Conservation (phyloP, 1,139 yeast genomes). For the Pichia sp. region DNA sequence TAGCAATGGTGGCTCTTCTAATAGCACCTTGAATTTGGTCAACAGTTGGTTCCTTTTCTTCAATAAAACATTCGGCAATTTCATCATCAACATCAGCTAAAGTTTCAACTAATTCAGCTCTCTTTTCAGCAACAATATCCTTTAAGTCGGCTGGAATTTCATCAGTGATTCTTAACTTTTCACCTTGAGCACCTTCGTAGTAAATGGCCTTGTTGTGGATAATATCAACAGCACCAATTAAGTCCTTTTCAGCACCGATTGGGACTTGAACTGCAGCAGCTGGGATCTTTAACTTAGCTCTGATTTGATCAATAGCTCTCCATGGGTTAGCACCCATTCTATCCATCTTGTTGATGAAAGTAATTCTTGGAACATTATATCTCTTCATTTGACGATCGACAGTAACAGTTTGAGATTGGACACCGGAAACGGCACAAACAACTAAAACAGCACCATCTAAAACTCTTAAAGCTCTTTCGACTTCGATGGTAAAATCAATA, state of each 20-base stretch:
- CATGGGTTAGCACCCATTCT: constrained; percentile 99
- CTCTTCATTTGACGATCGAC: constrained; percentile 99
- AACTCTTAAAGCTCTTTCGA: constrained; percentile 95
- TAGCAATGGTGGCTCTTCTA: constrained; percentile 94
- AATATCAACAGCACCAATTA: constrained; percentile 88
- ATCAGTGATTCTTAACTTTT: constrained; percentile 52
- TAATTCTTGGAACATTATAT: constrained; percentile 94
- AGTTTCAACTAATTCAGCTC: constrained; percentile 82
- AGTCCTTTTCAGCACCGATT: constrained; percentile 84
- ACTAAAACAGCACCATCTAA: constrained; percentile 97
- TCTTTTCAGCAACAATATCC: constrained; percentile 79
- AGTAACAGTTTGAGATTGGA: constrained; percentile 97
- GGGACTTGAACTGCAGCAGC: constrained; percentile 99
- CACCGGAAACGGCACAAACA: constrained; percentile 98
- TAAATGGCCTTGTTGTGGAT: constrained; percentile 84
- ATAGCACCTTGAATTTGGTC: constrained; percentile 86
- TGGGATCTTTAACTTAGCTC: constrained; percentile 80
- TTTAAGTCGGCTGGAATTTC: constrained; percentile 75
- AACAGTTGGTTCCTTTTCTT: constrained; percentile 82
- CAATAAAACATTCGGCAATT: constrained; percentile 89
- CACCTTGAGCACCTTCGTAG: constrained; percentile 95
- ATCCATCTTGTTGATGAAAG: constrained; percentile 98
- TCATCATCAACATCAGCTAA: constrained; percentile 98
- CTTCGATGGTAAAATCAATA: constrained; percentile 97
- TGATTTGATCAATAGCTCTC: constrained; percentile 89